Base-by-base conservation (phyloP, 305 asterid species). In the Nicotiana rustica region DNA sequence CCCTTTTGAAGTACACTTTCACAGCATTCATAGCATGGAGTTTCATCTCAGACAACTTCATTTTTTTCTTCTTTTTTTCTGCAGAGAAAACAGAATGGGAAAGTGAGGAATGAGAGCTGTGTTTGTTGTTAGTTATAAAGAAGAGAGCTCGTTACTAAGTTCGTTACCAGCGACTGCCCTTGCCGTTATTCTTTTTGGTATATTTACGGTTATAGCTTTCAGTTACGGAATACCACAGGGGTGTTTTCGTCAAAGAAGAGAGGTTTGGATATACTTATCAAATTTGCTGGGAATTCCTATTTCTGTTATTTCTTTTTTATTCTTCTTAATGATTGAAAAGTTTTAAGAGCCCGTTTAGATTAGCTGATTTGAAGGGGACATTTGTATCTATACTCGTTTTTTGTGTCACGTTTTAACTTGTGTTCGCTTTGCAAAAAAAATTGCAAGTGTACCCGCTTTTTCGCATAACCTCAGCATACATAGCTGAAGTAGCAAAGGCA, bases 31-130 rank as follows among this genome's bases (percentile, higher is more conserved):
- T 13, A 0, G 10, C n/a, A 14, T 41, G 57, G 33, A 38, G 77
- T 69, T 69, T 18, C 77, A 69, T 38, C 14, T 38, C 33, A n/a
- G 77, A n/a, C n/a, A 69, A 36, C 7, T 69, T 69, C 77, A 69
- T 38, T 21, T 38, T 68, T 44, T 44, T 70, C 12, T 13, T 25
- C 19, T 70, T 19, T 13, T 14, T 49, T 68, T 9, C 17, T 55
- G 5, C 60, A 70, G 78, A 44, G 78, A 70, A 70, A 41, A 41
- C 47, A 7, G 47, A 41, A 38, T 6, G 2, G 9, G 31, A 8
- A 14, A 31, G 17, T 55, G n/a, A 55, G n/a, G 6, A 55, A 55
- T 15, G 61, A 56, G 61, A 56, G 61, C 9, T 56, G 49, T 67
- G 21, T 67, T 67, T 33, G 6, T 33, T 33, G 49, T 67, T 33